phyloP scores from a whole-genome alignment of 2,329 filamentous ascomycete species.

The Fonsecaea multimorphosa region DNA sequence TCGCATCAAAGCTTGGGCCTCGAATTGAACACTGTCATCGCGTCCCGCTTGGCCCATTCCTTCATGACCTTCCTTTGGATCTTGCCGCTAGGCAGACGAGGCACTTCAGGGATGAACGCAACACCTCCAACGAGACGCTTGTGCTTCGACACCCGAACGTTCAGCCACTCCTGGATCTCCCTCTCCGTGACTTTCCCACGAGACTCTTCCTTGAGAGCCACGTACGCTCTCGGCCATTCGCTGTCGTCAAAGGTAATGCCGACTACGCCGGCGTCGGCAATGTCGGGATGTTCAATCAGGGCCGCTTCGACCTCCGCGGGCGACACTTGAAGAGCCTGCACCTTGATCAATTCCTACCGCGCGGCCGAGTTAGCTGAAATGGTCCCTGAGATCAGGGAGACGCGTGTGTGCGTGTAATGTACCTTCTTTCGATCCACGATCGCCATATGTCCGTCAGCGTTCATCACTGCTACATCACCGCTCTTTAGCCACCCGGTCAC shows the following conservation, averaged over 20 bases:
- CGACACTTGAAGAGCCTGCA: constrained; percentile 55
- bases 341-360: constrained; percentile 57
- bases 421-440: constrained; percentile 67
- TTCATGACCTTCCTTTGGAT: constrained; percentile 47
- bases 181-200: constrained; percentile 15
- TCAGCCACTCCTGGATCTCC: constrained; percentile 40
- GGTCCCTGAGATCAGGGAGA: neutral
- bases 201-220: constrained; percentile 45
- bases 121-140: constrained; percentile 48
- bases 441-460: constrained; percentile 59
- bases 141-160: constrained; percentile 46
- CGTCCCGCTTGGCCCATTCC: constrained; percentile 45
- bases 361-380: constrained; percentile 5
- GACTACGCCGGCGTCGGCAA: constrained; percentile 55
- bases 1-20: neutral
- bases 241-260: constrained; percentile 49
- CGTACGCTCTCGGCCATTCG: constrained; percentile 48
- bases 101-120: constrained; percentile 57
- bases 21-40: constrained; percentile 40
- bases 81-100: constrained; percentile 58
- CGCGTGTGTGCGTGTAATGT: neutral
- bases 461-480: constrained; percentile 69
- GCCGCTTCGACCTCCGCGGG: constrained; percentile 56
- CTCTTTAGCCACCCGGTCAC: constrained; percentile 62
- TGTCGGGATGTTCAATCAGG: constrained; percentile 51